A percentile compares a stretch with the other conserved stretches of the same genome.
phyloP scores from a whole-genome alignment of 768 basidiomycete species.

The Agrocybe praecox region DNA sequence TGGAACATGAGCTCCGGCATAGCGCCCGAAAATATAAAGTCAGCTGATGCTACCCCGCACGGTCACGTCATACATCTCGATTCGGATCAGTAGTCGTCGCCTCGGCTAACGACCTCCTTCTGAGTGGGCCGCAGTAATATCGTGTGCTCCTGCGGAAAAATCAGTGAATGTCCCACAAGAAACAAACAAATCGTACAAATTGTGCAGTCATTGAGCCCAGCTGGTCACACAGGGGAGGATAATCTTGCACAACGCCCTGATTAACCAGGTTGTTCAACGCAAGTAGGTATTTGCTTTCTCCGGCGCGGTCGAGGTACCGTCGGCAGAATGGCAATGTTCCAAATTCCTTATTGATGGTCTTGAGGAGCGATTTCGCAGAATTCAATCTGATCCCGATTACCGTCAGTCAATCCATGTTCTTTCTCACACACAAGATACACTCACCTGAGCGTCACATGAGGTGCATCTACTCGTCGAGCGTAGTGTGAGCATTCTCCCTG shows the following conservation, averaged over 20 bases:
- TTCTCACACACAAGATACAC: constrained; percentile 18
- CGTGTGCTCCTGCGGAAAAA: constrained; percentile 79
- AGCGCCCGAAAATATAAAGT: constrained; percentile 19
- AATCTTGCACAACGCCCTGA: constrained; percentile 87
- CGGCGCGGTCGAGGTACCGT: constrained; percentile 89
- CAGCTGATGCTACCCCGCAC: constrained; percentile 27
- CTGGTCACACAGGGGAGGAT: constrained; percentile 90
- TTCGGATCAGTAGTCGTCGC: constrained; percentile 83
- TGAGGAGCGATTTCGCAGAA: constrained; percentile 83
- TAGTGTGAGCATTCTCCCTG: constrained; percentile 96
- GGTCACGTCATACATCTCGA: constrained; percentile 16
- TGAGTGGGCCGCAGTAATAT: constrained; percentile 82
- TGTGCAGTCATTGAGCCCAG: constrained; percentile 93
- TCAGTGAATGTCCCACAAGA: background rate
- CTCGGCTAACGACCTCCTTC: constrained; percentile 84
- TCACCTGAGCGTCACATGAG: constrained; percentile 75
- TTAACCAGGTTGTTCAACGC: constrained; percentile 91
- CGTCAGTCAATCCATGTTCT: constrained; percentile 3
- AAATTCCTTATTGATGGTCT: constrained; percentile 89
- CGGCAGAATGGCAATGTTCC: constrained; percentile 96
- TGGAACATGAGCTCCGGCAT: constrained; percentile 20
- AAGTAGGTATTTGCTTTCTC: constrained; percentile 91
- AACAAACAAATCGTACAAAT: constrained; percentile 53
- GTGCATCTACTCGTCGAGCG: constrained; percentile 70
- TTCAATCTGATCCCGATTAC: constrained; percentile 54